These are phyloP conservation scores for Besnoitia besnoiti DNA, from an alignment of 169 alveolate genomes.

Conservation along the genomic window DNA sequence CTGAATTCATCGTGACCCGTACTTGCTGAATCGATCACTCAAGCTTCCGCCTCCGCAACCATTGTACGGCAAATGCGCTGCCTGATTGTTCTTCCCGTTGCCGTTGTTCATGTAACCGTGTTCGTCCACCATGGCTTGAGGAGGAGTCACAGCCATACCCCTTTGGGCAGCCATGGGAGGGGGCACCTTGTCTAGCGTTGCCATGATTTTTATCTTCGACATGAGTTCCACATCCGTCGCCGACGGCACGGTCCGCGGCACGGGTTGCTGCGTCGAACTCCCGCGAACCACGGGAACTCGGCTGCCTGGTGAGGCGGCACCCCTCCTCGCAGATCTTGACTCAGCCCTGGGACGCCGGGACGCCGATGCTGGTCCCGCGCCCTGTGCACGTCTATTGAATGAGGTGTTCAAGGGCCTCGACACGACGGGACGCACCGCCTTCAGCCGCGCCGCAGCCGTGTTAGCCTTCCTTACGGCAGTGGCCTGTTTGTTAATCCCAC, in stretches of 20 bases:
- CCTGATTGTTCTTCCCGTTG: background rate
- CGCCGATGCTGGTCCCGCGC: constrained; percentile 36
- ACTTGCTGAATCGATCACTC: constrained; percentile 39
- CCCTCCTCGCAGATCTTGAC: background rate
- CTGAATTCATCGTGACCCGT: background rate
- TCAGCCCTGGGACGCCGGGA: background rate
- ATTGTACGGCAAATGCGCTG: constrained; percentile 30
- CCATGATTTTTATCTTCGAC: constrained; percentile 55
- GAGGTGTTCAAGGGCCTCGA: constrained; percentile 43
- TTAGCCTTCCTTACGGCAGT: background rate
- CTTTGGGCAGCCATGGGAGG: constrained; percentile 66
- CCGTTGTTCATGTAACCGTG: constrained; percentile 10
- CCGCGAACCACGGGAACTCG: constrained; percentile 10
- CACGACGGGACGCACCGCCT: constrained; percentile 12
- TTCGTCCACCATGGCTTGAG: constrained; percentile 56
- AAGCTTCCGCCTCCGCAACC: background rate
- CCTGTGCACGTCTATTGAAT: constrained; percentile 35
- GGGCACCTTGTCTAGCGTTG: constrained; percentile 64
- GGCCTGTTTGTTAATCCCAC: background rate
- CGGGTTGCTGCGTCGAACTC: constrained; percentile 33
- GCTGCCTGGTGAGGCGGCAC: background rate
- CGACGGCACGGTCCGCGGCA: constrained; percentile 45
- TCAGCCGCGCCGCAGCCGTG: constrained; percentile 44
- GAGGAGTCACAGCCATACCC: constrained; percentile 59
- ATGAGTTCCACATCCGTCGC: constrained; percentile 52